Percentiles rank a stretch among this genome's conserved stretches.
Conservation (phyloP, 1,139 yeast species). For the Geotrichum armillariae region DNA sequence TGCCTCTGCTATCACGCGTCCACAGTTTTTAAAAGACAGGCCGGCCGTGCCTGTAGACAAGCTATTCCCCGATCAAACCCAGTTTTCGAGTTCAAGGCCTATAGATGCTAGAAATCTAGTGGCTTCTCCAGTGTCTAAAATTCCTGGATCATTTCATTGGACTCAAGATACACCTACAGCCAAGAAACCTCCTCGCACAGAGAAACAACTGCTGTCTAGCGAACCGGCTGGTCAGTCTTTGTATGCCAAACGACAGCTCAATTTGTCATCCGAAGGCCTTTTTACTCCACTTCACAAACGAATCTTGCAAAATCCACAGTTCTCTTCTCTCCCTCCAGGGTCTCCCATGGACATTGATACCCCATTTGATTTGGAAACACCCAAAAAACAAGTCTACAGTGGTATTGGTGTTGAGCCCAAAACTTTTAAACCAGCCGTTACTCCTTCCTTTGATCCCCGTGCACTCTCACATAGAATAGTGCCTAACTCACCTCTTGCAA, state of each 20-base stretch:
- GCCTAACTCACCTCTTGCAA: conserved; percentile 7
- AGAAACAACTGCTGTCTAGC: not conserved
- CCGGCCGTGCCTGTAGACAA: not conserved
- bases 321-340: not conserved
- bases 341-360: conserved; percentile 7
- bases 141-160: conserved; percentile 2
- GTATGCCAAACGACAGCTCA: not conserved
- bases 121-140: conserved; percentile 7
- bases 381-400: not conserved
- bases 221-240: not conserved
- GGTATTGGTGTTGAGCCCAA: not conserved
- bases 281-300: not conserved
- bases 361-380: conserved; percentile 1
- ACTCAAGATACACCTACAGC: conserved; percentile 2
- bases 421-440: conserved; percentile 10
- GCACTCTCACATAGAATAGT: not conserved
- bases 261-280: not conserved
- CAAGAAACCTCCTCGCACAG: not conserved
- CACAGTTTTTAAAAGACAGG: not conserved
- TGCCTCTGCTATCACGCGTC: conserved; percentile 1
- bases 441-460: conserved; percentile 6
- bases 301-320: not conserved
- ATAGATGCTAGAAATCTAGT: conserved; percentile 5
- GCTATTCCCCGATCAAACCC: conserved; percentile 4
- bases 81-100: not conserved